Conservation (phyloP, 1,284 basidiomycete genomes). For the Athelia sp. region DNA sequence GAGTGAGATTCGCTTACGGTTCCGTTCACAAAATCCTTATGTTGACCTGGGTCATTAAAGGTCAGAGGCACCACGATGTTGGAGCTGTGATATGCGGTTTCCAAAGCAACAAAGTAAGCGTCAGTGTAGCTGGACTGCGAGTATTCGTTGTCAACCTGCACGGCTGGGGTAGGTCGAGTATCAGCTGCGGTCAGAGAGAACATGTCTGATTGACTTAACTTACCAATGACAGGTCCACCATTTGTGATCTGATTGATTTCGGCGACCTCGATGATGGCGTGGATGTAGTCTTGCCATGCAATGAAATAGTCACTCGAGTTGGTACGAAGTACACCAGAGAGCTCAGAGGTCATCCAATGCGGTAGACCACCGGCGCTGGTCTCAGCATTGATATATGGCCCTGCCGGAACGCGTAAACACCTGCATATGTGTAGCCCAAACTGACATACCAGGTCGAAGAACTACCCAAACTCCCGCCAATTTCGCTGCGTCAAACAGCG, state of each 20-base stretch:
- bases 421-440: background rate
- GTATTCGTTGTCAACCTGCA: constrained; percentile 77
- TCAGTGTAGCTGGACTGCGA: constrained; percentile 43
- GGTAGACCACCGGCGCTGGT: constrained; percentile 77
- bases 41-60: constrained; percentile 64
- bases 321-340: constrained; percentile 62
- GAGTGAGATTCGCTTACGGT: constrained; percentile 25
- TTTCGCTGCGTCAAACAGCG: constrained; percentile 59
- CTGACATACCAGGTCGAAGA: constrained; percentile 51
- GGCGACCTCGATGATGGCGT: constrained; percentile 56
- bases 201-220: too few species aligned
- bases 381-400: constrained; percentile 74
- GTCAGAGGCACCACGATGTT: constrained; percentile 67
- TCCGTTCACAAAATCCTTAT: constrained; percentile 65
- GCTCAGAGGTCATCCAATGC: constrained; percentile 66
- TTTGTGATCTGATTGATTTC: constrained; percentile 61
- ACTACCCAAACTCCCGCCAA: constrained; percentile 62
- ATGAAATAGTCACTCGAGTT: constrained; percentile 54
- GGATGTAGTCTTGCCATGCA: constrained; percentile 69
- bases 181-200: constrained; percentile 1
- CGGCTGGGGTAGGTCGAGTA: constrained; percentile 31
- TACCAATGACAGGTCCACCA: constrained; percentile 74
- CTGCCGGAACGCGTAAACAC: constrained; percentile 11
- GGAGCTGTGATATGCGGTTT: constrained; percentile 47
- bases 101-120: constrained; percentile 59